Evolutionary conservation across 192 early-diverging fungal species (phyloP), one percentile per base, ranked within the genome.

Genomic region (Fimicolochytrium jonesii): DNA sequence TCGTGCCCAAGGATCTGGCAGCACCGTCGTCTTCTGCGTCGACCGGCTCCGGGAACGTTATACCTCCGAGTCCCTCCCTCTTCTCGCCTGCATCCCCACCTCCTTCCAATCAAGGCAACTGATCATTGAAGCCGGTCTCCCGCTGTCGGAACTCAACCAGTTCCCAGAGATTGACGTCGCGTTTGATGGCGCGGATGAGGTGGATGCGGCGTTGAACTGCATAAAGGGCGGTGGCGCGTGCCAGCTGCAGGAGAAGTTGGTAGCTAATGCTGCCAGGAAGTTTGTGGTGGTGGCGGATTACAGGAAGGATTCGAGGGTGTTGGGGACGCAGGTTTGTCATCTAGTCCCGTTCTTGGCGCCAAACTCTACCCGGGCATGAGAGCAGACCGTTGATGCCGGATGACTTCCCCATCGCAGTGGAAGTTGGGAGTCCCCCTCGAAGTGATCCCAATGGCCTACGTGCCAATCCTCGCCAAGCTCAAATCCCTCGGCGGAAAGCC

Each of bases 201-300:
- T 89, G 30, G 94, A 97, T 62, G 56, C 86, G 11, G 70, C 84
- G 59, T 75, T 95, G 61, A 94, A 95, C 70, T 90, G 84, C 20
- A 97, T 97, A 76, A 97, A 97, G 77, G 92, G 94, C 22, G 94
- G 94, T 25, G 94, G 94, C 50, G 94, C 76, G 26, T 92, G 92
- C 48, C 94, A 97, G 48, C 73, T 97, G 58, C 92, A 90, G 66
- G 94, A 97, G 68, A 95, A 95, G 77, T 80, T 95, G 10, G 91
- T 97, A 34, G 92, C 92, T 18, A 79, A 83, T 56, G 88, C 87
- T 1, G 82, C 92, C 18, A 82, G 80, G 42, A 89, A 85, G 68
- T 89, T 94, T 70, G 79, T 94, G 17, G 77, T 97, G 54, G 88
- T 97, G 58, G 94, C 91, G 34, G 94, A 97, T 70, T 90, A 85